Percentiles rank a stretch among this genome's conserved stretches.
These are phyloP conservation scores for Yamadazyma diddensiae DNA, from an alignment of 1,139 yeast genomes.

Conservation along the genomic window DNA sequence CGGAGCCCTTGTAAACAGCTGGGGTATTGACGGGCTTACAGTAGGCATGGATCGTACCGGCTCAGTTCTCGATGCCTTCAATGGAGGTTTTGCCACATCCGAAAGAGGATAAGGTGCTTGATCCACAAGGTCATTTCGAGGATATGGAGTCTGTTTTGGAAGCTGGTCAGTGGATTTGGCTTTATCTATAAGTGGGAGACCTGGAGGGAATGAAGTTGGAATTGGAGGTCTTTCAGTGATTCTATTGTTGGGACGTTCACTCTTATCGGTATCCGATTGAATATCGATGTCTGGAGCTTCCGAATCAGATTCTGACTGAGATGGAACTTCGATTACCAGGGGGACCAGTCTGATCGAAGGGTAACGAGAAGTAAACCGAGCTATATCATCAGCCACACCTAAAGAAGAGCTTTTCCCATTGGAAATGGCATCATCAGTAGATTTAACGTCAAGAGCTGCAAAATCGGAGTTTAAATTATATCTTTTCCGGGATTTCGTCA, in stretches of 20 bases:
- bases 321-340: constrained; percentile 1
- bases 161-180: constrained; percentile 2
- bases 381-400: too few species aligned
- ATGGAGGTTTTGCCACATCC: constrained; percentile 4
- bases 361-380: neutral
- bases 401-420: too few species aligned
- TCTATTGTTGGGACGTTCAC: too few species aligned
- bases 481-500: constrained; percentile 6
- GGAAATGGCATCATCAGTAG: too few species aligned
- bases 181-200: constrained; percentile 11
- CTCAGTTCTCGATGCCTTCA: constrained; percentile 4
- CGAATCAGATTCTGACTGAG: neutral
- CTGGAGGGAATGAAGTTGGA: constrained; percentile 19
- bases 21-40: neutral
- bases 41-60: neutral
- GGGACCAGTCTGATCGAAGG: constrained; percentile 1
- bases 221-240: constrained; percentile 22
- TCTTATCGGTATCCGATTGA: too few species aligned
- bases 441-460: neutral
- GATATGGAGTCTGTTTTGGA: constrained; percentile 14
- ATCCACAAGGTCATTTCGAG: constrained; percentile 15
- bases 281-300: too few species aligned
- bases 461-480: constrained; percentile 3
- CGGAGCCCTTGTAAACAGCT: neutral
- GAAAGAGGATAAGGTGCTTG: constrained; percentile 21